These are phyloP conservation scores for Nothomitra cinnamomea DNA, from an alignment of 2,329 filamentous ascomycete genomes.

Conservation along the genomic window DNA sequence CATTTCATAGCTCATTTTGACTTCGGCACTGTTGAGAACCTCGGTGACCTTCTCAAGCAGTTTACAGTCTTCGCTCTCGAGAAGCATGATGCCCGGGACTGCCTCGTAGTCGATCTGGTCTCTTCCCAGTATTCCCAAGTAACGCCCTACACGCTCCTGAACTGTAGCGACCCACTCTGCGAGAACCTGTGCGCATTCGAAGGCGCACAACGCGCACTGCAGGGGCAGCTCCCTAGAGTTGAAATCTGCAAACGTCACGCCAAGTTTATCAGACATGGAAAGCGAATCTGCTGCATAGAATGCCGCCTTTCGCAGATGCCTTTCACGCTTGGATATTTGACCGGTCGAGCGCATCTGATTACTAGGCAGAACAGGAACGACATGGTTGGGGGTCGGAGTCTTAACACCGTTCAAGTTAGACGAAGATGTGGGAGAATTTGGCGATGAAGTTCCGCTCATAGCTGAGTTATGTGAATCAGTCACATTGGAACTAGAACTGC, in stretches of 20 bases:
- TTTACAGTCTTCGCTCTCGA: conserved; percentile 84
- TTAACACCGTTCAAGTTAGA: conserved; percentile 17
- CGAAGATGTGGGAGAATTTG: conserved; percentile 33
- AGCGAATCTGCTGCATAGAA: conserved; percentile 89
- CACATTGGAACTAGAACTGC: conserved; percentile 19
- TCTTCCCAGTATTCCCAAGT: conserved; percentile 71
- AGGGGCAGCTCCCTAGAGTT: conserved; percentile 72
- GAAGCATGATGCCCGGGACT: conserved; percentile 72
- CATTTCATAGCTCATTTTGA: conserved; percentile 53
- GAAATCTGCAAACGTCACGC: conserved; percentile 70
- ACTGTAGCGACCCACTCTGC: conserved; percentile 89
- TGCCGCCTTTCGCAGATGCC: conserved; percentile 80
- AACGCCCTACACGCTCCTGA: conserved; percentile 83
- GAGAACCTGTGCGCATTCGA: conserved; percentile 85
- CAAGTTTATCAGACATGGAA: conserved; percentile 71
- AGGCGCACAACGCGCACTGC: conserved; percentile 80
- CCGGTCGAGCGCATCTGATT: not conserved
- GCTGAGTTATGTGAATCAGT: conserved; percentile 17
- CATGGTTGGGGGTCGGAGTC: not conserved
- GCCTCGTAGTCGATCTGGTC: conserved; percentile 64
- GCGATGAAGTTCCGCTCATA: conserved; percentile 27
- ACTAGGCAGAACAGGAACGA: not conserved
- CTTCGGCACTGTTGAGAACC: conserved; percentile 58
- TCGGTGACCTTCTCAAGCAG: conserved; percentile 68
- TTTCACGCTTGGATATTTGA: conserved; percentile 45